Evolutionary conservation across 1,139 yeast species (phyloP).

Genomic region (Protomyces inundatus): DNA sequence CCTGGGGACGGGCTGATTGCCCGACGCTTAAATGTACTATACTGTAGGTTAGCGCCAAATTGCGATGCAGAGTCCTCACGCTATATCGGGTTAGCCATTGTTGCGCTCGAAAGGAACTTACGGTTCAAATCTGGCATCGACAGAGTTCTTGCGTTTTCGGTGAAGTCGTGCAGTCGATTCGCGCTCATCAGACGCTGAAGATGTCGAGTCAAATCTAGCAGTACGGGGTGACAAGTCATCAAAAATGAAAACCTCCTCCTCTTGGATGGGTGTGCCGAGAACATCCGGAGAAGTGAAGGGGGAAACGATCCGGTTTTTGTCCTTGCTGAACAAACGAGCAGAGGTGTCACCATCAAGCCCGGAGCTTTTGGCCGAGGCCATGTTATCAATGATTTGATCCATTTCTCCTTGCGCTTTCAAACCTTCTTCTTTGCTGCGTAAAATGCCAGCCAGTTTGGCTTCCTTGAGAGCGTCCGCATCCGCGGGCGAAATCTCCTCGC

Average conservation of each 20-base stretch:
- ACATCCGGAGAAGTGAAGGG: not conserved
- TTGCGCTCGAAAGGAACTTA: not conserved
- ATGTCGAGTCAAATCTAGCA: not conserved
- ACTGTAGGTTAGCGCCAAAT: not conserved
- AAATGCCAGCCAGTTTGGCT: slow-evolving; percentile 15
- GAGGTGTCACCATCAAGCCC: not conserved
- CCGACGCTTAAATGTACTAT: not conserved
- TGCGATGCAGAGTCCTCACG: not conserved
- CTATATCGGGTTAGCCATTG: not conserved
- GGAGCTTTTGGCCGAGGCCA: not conserved
- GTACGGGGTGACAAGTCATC: not conserved
- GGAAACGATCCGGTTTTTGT: no score
- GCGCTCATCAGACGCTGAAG: not conserved
- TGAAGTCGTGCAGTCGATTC: not conserved
- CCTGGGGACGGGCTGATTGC: slow-evolving; percentile 22
- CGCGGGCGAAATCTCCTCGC: slow-evolving; percentile 13
- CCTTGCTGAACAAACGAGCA: not conserved
- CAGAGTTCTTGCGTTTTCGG: not conserved
- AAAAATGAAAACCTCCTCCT: not conserved
- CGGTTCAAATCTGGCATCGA: not conserved
- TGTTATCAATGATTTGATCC: not conserved
- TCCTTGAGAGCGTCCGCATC: slow-evolving; percentile 17
- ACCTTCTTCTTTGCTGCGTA: not conserved
- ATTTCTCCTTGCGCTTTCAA: not conserved
- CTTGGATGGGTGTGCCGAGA: not conserved